Evolutionary conservation across 768 basidiomycete genomes (phyloP).

Genomic region (Russula virescens): DNA sequence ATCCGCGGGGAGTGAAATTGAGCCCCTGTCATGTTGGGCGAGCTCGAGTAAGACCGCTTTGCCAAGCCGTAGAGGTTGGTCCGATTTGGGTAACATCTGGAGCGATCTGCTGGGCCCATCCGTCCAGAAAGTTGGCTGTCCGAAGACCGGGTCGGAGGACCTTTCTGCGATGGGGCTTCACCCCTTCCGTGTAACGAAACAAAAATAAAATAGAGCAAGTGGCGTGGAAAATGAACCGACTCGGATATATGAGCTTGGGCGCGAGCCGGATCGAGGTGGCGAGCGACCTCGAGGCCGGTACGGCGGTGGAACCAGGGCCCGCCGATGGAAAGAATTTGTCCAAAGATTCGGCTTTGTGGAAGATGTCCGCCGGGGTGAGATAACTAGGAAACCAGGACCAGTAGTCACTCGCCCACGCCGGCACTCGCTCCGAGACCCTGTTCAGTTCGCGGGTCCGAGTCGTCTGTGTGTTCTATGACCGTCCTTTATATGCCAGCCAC

Average conservation of each 20-base stretch:
- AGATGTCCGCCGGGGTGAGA: constrained; percentile 13
- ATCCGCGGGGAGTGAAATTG: too few relatives aligned
- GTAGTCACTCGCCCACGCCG: too few relatives aligned
- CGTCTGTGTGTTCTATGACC: constrained; percentile 9
- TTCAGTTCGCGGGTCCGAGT: constrained; percentile 16
- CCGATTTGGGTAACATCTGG: neutral
- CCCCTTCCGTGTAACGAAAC: too few relatives aligned
- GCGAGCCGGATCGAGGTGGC: neutral
- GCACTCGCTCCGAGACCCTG: neutral
- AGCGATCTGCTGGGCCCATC: neutral
- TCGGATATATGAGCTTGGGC: neutral
- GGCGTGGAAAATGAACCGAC: neutral
- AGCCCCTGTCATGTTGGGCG: too few relatives aligned
- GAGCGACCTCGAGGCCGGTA: constrained; percentile 12
- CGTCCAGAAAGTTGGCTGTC: neutral
- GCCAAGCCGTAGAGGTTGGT: neutral
- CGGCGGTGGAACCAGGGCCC: constrained; percentile 16
- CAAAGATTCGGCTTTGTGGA: constrained; percentile 4
- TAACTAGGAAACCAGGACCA: neutral
- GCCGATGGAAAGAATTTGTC: constrained; percentile 5
- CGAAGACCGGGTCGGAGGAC: constrained; percentile 3
- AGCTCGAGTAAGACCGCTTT: too few relatives aligned
- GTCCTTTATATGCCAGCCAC: constrained; percentile 24
- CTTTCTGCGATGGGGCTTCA: neutral
- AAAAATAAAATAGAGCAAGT: neutral